phyloP scores from a whole-genome alignment of 306 rosid species.

The Prinsepia uniflora region DNA sequence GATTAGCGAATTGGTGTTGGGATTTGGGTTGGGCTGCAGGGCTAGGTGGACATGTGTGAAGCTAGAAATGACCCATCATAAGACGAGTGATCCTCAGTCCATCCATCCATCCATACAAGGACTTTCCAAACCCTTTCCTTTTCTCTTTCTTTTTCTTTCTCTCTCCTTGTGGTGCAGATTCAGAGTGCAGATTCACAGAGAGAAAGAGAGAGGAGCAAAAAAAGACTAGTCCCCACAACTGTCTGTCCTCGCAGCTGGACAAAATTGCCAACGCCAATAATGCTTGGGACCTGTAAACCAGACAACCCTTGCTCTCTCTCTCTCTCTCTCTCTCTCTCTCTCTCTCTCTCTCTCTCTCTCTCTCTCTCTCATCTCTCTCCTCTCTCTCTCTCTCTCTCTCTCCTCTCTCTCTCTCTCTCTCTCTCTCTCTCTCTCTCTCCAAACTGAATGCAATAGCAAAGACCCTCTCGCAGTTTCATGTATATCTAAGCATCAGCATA shows the following conservation, averaged over 20 bases:
- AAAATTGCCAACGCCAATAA: conserved; percentile 94
- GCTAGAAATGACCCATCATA: conserved; percentile 34
- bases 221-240: conserved; percentile 74
- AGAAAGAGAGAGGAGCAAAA: too few relatives aligned
- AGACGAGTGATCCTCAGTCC: conserved; percentile 28
- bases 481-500: conserved; percentile 29
- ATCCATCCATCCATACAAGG: conserved; percentile 48
- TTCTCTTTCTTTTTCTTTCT: background rate
- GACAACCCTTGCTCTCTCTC: conserved; percentile 46
- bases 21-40: conserved; percentile 6
- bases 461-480: conserved; percentile 27
- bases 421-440: conserved; percentile 13
- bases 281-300: conserved; percentile 75
- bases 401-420: too few relatives aligned
- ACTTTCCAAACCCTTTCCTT: conserved; percentile 41
- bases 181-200: too few relatives aligned
- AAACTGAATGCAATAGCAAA: too few relatives aligned
- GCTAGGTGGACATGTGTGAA: conserved; percentile 22
- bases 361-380: too few relatives aligned
- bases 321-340: too few relatives aligned
- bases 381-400: too few relatives aligned
- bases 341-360: too few relatives aligned
- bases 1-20: conserved; percentile 2
- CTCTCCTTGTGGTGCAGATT: conserved; percentile 22
- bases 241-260: conserved; percentile 73